These are phyloP conservation scores for Selenicereus undatus DNA, from an alignment of 148 eudicot species.

Conservation along the genomic window DNA sequence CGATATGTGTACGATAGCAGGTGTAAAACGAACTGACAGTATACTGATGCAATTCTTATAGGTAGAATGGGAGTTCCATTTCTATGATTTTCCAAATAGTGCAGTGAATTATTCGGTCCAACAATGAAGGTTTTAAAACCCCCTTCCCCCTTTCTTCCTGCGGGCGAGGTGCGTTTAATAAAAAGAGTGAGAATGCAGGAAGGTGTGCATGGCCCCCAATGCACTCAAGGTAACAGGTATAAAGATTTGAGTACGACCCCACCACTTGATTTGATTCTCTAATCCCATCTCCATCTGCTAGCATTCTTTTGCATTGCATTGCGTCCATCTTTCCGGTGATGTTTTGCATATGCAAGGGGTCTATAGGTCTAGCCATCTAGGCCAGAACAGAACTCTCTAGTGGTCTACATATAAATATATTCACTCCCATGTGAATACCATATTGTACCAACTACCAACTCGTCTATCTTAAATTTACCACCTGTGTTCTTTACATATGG, in stretches of 20 bases:
- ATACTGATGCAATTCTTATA: too few species aligned
- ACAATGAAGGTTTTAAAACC: not conserved
- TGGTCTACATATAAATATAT: not conserved
- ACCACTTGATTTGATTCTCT: conserved; percentile 26
- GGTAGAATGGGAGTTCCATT: too few species aligned
- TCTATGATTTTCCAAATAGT: too few species aligned
- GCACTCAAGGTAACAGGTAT: conserved; percentile 21
- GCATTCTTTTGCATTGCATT: too few species aligned
- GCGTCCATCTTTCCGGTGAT: conserved; percentile 18
- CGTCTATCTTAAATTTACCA: not conserved
- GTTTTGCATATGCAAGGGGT: not conserved
- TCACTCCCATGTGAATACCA: conserved; percentile 17
- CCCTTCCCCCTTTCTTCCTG: not conserved
- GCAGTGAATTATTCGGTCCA: conserved; percentile 18
- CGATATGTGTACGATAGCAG: too few species aligned
- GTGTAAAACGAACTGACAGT: too few species aligned
- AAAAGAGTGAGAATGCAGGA: not conserved
- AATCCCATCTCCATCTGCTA: not conserved
- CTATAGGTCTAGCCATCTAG: not conserved
- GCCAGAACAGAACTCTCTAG: not conserved
- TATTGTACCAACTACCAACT: not conserved
- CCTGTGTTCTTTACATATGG: not conserved
- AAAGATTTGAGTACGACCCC: conserved; percentile 19
- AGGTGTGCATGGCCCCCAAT: conserved; percentile 5
- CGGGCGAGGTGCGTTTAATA: not conserved